Base-by-base conservation (phyloP, 495 filamentous ascomycete species). In the Tuber magnatum region DNA sequence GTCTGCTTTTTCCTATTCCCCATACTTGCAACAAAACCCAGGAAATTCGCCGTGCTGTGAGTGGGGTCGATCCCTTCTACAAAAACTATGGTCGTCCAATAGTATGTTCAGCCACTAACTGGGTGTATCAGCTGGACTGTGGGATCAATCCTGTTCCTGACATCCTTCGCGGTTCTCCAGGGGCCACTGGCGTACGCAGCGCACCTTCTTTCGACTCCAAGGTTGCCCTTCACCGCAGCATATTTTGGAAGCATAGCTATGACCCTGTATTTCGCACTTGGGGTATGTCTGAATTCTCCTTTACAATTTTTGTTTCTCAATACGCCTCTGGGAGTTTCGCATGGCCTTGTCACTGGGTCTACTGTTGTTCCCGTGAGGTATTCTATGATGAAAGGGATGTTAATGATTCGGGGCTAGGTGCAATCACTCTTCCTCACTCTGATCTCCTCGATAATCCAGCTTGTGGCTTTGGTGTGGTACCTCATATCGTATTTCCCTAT, bases 401-500 rank as follows among this genome's bases (percentile, higher is more conserved):
- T 81, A 75, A 77, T 51, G 24, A 69, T 75, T 42, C 61, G 65
- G 69, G 48, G 43, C 69, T 77, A 97, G 94, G 89, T 94, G 76
- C 90, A 91, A 81, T 91, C 84, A 80, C 92, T 91, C 41, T 80
- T 94, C 79, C 89, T 97, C 75, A 97, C 95, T 41, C 85, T 98
- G 44, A 84, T 97, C 77, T 91, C 93, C 38, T 89, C 92, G 70
- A 87, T 97, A 77, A 85, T 92, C 80, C 95, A 99, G 83, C 85
- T 97, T 71, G 90, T 89, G 71, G 90, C 91, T 71, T 86, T 98
- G 69, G 75, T 94, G 41, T 99, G 95, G 94, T 98, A 98, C 85
- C 86, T 97, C 16, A 91, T 99, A 84, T 95, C 92, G 85, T 99
- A 99, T 85, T 99, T 99, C 83, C 95, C 95, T 3, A 97, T 97